Evolutionary conservation across 83 land plant species (phyloP), one percentile per base, ranked within the genome.

Genomic region (Picea engelmannii): DNA sequence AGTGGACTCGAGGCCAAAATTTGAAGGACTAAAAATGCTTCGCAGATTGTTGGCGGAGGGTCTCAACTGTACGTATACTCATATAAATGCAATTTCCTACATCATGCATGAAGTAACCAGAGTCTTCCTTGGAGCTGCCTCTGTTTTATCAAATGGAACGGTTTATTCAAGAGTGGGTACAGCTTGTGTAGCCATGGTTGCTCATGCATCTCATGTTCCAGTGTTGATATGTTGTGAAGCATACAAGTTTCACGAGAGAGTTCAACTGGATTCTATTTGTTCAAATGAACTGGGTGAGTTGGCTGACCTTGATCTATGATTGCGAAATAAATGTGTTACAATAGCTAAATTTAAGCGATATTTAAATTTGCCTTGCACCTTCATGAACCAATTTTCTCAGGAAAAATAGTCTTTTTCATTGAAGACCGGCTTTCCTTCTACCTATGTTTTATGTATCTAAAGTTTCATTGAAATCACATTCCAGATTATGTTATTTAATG

Each of bases 131-230:
- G 99, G 99, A 65, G 99, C 99, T 66, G 83, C 98, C 1, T 94
- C 99, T 38, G 89, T 97, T 63, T 81, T 97, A 68, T 90, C 96
- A 23, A 97, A 97, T 86, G 99, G 99, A 81, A 95, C 96, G 23
- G 97, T 95, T 52, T 97, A 97, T 81, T 97, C 99, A 59, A 92
- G 98, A 81, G 98, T 97, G 62, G 99, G 99, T 40, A 93, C 99
- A 79, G 98, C 99, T 55, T 87, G 87, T 88, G 96, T 95, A 59
- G 99, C 98, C 2, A 97, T 97, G 99, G 98, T 95, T 85, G 99
- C 99, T 70, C 87, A 97, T 88, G 95, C 91, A 52, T 94, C 91
- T 61, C 89, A 86, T 81, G 98, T 97, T 35, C 99, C 99, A 18
- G 97, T 97, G 16, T 76, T 97, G 79, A 84, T 97, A 47, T 97